These are phyloP conservation scores for Cymbopogon citratus DNA, from an alignment of 176 grass and related monocot genomes.

Conservation along the genomic window DNA sequence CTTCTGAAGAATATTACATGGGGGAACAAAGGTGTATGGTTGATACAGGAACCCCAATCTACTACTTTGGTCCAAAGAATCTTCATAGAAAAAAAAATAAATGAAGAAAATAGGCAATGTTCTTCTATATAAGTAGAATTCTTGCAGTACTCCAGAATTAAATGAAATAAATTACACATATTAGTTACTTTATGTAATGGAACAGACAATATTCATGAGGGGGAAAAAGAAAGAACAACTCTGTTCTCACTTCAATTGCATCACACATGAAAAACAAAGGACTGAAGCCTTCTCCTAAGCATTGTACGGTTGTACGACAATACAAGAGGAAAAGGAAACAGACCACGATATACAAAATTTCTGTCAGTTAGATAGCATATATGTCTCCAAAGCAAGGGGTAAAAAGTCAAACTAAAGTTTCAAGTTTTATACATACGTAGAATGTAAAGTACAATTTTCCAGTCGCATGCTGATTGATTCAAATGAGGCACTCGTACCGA, in stretches of 20 bases:
- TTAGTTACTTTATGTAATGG: neutral
- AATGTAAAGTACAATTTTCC: conserved; percentile 82
- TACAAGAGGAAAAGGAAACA: neutral
- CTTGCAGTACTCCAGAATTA: neutral
- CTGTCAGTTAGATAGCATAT: neutral
- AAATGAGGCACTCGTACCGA: conserved; percentile 65
- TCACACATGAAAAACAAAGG: too few relatives aligned
- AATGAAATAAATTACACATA: neutral
- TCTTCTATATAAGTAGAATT: neutral
- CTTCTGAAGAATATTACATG: neutral
- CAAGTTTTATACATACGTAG: conserved; percentile 50
- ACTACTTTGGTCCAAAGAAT: neutral
- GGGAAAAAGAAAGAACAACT: neutral
- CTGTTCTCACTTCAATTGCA: neutral
- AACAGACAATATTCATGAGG: neutral
- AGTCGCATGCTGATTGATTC: conserved; percentile 75
- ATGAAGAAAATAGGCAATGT: neutral
- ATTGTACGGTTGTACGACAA: neutral
- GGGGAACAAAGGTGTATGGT: neutral
- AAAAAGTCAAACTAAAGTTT: neutral
- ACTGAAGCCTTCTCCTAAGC: neutral
- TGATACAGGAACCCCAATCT: neutral
- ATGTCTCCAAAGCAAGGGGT: conserved; percentile 7
- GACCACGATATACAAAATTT: neutral
- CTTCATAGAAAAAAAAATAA: neutral